These are phyloP conservation scores for Ceratorhiza oryzae-sativae DNA, from an alignment of 1,284 basidiomycete genomes.

Conservation along the genomic window DNA sequence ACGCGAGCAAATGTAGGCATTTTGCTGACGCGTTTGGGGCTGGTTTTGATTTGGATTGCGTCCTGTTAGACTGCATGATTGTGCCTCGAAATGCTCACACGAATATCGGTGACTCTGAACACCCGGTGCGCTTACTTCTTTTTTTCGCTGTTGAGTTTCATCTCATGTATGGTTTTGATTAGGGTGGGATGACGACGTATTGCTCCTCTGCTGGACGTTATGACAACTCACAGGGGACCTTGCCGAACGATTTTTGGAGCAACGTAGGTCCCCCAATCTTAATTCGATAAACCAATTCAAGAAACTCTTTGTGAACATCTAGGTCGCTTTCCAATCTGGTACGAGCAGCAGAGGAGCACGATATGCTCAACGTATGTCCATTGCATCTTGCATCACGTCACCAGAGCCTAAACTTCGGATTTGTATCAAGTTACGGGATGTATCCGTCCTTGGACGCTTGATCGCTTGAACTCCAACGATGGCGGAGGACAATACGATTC, in stretches of 20 bases:
- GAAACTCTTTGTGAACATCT: too few relatives aligned
- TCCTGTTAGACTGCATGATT: constrained; percentile 26
- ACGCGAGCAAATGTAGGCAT: constrained; percentile 14
- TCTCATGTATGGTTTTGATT: not conserved
- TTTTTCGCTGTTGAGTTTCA: not conserved
- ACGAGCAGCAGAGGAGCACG: constrained; percentile 35
- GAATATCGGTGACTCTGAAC: constrained; percentile 42
- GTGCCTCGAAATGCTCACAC: constrained; percentile 41
- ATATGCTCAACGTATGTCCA: constrained; percentile 23
- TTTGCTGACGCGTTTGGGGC: not conserved
- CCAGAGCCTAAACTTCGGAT: not conserved
- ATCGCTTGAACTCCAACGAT: constrained; percentile 44
- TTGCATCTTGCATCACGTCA: not conserved
- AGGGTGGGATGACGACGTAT: constrained; percentile 43
- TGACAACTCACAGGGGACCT: constrained; percentile 25
- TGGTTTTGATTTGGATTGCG: not conserved
- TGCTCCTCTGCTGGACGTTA: constrained; percentile 40
- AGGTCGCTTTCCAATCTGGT: constrained; percentile 29
- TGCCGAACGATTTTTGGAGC: constrained; percentile 43
- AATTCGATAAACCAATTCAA: not conserved
- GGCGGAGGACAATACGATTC: constrained; percentile 50
- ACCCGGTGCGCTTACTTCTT: constrained; percentile 5
- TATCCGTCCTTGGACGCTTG: constrained; percentile 36
- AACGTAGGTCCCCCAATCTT: constrained; percentile 15
- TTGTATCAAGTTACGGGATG: constrained; percentile 41